Base-by-base conservation (phyloP, 768 basidiomycete species). In the Leccinum ochraceum region DNA sequence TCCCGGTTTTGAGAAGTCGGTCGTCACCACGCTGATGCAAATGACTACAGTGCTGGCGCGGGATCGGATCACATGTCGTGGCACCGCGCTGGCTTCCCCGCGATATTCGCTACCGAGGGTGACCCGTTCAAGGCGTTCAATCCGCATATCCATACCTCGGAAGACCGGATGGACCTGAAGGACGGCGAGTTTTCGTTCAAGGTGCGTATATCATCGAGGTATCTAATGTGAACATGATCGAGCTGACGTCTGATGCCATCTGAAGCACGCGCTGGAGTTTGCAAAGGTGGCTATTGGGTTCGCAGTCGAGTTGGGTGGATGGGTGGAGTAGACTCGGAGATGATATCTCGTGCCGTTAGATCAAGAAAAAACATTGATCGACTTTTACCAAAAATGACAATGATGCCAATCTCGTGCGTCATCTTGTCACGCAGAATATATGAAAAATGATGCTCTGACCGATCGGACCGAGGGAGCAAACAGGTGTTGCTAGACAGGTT, bases 281-380 rank as follows among this genome's bases (percentile, higher is more conserved):
- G 80, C 83, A 26, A 86, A 86, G 72, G 75, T 87, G 20, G 82
- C 77, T 17, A 77, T 86, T 13, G 84, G 82, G 1, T 86, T 84
- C 60, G 81, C 80, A 3, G 78, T 85, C 63, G 86, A 87, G 68
- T 64, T 86, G 5, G 64, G 71, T 2, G 68, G 66, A 36, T 71
- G 66, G 66, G 53, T 34, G 0, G 58, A 61, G 8, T 67, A 69
- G 58, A 32, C 5, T 6, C 24, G 9, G 17, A 39, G 11, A 42
- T 13, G 57, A 39, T 3, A 17, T 39, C 6, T n/a, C 42, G 39
- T 42, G 34, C 34, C 2, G 34, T 34, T n/a, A 42, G 17, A 42
- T 42, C 39, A n/a, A 42, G 37, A 39, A 39, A 16, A 6, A 37
- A 30, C 9, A 10, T 0, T 30, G 6, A 16, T 39, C 17, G 17